Base-by-base conservation (phyloP, 805 yeast genomes). In the Candida peoriensis region DNA sequence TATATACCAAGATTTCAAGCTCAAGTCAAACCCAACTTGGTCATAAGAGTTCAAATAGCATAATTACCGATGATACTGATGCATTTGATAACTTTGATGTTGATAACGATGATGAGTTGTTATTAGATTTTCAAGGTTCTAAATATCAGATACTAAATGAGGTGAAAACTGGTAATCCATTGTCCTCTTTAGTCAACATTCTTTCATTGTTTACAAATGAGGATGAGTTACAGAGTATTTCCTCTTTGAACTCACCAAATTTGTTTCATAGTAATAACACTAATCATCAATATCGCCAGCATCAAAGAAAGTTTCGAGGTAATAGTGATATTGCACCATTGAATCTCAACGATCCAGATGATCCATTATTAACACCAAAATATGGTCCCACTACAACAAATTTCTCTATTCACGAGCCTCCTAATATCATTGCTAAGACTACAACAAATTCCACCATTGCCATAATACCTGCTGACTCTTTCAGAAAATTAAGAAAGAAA, bases 381-480 rank as follows among this genome's bases (percentile, higher is more conserved):
- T n/a, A 18, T 11, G 12, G 19, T 15, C 28, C 22, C 6, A n/a
- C n/a, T n/a, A n/a, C n/a, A n/a, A n/a, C n/a, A n/a, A n/a, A n/a
- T n/a, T n/a, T n/a, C n/a, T n/a, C n/a, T n/a, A 23, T 16, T 18
- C 6, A 10, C 16, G 24, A 23, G 4, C 13, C 46, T 4, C 52
- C 53, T 15, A 33, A 38, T 12, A 58, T 87, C 14, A 72, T 89
- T 12, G 96, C 94, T 1, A 70, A 81, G 23, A 95, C 97, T 0
- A 72, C 74, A 7, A 63, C 67, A 3, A 76, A 74, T 26, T 83
- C 94, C 22, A 89, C 97, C 0, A 82, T 90, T 35, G 95, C 97
- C 1, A 82, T 90, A 24, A 89, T 90, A 12, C 98, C 98, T 0
- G 76, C 80, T 2, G 79, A 76, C 34, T 84, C 97, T 0, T 93